Percentiles rank a stretch among this genome's conserved stretches.
Conservation (phyloP, 2,329 filamentous ascomycete genomes). For the Alternaria arborescens region DNA sequence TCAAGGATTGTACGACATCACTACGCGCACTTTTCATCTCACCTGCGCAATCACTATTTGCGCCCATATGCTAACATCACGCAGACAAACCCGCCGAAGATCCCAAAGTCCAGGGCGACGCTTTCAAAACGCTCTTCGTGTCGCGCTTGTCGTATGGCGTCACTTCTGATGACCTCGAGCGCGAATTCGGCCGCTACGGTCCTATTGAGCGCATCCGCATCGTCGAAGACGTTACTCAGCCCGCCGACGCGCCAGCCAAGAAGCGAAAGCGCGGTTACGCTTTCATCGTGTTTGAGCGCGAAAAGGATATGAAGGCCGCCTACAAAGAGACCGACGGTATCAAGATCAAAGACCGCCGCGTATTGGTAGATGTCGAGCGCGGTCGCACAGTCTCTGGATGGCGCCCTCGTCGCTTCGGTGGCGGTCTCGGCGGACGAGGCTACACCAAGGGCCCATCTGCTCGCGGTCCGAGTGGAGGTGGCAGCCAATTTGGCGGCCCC, state of each 20-base stretch:
- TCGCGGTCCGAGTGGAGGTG: slow-evolving; percentile 74
- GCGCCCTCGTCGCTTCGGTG: slow-evolving; percentile 90
- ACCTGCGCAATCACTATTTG: not conserved
- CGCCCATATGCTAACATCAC: slow-evolving; percentile 23
- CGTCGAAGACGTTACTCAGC: slow-evolving; percentile 77
- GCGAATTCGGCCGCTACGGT: slow-evolving; percentile 92
- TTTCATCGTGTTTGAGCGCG: slow-evolving; percentile 95
- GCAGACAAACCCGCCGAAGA: slow-evolving; percentile 84
- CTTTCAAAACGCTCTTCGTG: slow-evolving; percentile 94
- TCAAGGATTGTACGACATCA: slow-evolving; percentile 67
- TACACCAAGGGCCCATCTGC: slow-evolving; percentile 85
- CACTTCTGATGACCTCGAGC: slow-evolving; percentile 87
- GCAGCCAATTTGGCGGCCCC: slow-evolving; percentile 63
- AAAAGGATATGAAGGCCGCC: slow-evolving; percentile 99
- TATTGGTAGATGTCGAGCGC: slow-evolving; percentile 95
- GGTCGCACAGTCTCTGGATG: slow-evolving; percentile 93
- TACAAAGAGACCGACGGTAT: slow-evolving; percentile 89
- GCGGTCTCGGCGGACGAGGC: slow-evolving; percentile 88
- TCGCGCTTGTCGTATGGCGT: slow-evolving; percentile 89
- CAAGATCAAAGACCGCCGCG: slow-evolving; percentile 88
- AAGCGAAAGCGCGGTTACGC: slow-evolving; percentile 89
- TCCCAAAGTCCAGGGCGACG: slow-evolving; percentile 87
- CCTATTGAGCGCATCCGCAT: slow-evolving; percentile 95
- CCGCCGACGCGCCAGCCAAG: slow-evolving; percentile 65
- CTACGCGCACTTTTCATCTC: not conserved